Conservation (phyloP, 2,329 filamentous ascomycete genomes). For the Colletotrichum orbiculare region DNA sequence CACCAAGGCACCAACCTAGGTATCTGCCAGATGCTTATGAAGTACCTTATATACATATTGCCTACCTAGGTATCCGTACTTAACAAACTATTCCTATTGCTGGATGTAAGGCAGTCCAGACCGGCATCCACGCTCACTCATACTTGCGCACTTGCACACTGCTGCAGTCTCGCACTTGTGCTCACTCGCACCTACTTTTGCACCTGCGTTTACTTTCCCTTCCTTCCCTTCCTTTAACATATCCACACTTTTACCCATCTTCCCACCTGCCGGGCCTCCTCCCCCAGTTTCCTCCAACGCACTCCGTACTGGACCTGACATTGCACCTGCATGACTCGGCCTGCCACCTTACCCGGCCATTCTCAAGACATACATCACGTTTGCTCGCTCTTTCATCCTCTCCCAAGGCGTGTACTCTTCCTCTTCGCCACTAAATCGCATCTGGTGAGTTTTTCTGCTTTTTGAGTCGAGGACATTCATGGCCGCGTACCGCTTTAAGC, state of each 20-base stretch:
- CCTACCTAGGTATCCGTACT: no score
- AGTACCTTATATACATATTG: no score
- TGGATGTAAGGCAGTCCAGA: no score
- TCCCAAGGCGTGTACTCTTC: constrained; percentile 4
- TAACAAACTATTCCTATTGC: no score
- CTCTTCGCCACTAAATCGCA: background rate
- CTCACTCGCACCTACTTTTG: background rate
- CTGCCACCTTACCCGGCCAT: constrained; percentile 21
- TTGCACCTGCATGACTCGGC: constrained; percentile 27
- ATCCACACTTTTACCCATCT: constrained; percentile 34
- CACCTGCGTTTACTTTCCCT: constrained; percentile 16
- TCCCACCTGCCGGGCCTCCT: constrained; percentile 15
- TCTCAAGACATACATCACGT: constrained; percentile 6
- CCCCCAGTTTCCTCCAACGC: constrained; percentile 27
- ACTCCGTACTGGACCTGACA: constrained; percentile 2
- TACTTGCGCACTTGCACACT: background rate
- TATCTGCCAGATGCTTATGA: no score
- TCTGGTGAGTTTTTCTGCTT: constrained; percentile 12
- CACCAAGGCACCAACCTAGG: no score
- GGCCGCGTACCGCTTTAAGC: constrained; percentile 10
- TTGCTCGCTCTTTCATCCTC: background rate
- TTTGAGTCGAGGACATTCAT: background rate
- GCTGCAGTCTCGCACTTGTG: background rate
- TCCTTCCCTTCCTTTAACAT: constrained; percentile 14
- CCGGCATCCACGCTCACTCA: constrained; percentile 6